Conservation (phyloP, 371 early-diverging fungal species). For the Rozella allomycis region DNA sequence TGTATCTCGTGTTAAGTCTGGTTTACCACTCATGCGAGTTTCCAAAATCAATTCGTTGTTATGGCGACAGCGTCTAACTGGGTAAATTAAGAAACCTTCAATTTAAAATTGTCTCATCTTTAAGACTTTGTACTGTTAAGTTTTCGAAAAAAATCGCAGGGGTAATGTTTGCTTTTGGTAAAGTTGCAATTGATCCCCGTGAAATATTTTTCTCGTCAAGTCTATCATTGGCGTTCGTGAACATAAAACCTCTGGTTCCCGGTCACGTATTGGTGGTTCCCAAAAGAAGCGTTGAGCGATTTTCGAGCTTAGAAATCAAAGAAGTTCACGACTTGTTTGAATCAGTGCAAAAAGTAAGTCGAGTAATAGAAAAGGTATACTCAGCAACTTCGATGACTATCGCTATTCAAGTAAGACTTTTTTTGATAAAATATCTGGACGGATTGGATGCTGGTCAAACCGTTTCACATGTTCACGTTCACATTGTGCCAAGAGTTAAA, state of each 20-base stretch:
- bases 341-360: constrained; percentile 49
- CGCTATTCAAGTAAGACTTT: constrained; percentile 38
- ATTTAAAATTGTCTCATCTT: too few species aligned
- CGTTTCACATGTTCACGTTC: constrained; percentile 80
- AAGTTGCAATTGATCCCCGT: too few species aligned
- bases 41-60: too few species aligned
- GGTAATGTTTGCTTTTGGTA: too few species aligned
- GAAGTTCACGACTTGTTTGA: constrained; percentile 62
- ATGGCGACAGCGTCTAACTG: too few species aligned
- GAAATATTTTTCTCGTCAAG: constrained; percentile 42
- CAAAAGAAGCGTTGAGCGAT: constrained; percentile 37
- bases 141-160: too few species aligned
- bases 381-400: constrained; percentile 44
- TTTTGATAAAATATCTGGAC: constrained; percentile 23
- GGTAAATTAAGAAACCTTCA: too few species aligned
- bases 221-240: constrained; percentile 52
- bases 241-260: constrained; percentile 64
- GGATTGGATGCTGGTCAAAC: constrained; percentile 76
- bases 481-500: constrained; percentile 61
- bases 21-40: too few species aligned
- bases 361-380: constrained; percentile 46
- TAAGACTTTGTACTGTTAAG: too few species aligned
- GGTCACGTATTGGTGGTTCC: constrained; percentile 57
- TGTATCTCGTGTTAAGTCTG: too few species aligned
- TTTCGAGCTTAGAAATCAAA: constrained; percentile 44